Percentiles rank a stretch among this genome's conserved stretches.
These are phyloP conservation scores for Xylariaceae sp. DNA, from an alignment of 2,329 filamentous ascomycete genomes.

Conservation along the genomic window DNA sequence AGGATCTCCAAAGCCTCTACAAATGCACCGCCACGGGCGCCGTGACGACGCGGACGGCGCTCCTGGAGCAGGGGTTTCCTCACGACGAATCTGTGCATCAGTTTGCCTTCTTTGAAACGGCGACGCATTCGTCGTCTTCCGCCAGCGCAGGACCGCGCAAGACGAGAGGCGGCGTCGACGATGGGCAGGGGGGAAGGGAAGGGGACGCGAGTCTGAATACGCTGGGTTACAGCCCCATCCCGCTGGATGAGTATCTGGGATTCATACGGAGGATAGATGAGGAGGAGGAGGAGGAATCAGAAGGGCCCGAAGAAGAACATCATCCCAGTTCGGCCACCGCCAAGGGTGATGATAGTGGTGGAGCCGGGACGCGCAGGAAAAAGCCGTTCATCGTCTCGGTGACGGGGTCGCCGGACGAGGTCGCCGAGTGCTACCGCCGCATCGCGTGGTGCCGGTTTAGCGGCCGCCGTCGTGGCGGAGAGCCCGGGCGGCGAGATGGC, in stretches of 20 bases:
- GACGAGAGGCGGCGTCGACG: too few species aligned
- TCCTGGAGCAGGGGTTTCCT: slow-evolving; percentile 65
- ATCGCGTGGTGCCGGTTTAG: slow-evolving; percentile 48
- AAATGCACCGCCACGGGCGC: slow-evolving; percentile 69
- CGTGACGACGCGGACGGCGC: slow-evolving; percentile 74
- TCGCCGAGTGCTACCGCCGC: slow-evolving; percentile 60
- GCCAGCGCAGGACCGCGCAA: slow-evolving; percentile 28
- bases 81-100: slow-evolving; percentile 67
- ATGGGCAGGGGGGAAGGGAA: slow-evolving; percentile 15
- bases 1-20: slow-evolving; percentile 68
- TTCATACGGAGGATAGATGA: slow-evolving; percentile 27
- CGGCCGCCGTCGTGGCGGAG: too few species aligned
- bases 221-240: slow-evolving; percentile 73
- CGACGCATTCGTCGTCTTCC: slow-evolving; percentile 30
- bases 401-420: slow-evolving; percentile 66
- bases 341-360: neutral
- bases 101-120: slow-evolving; percentile 67
- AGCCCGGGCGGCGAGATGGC: too few species aligned
- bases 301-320: slow-evolving; percentile 44
- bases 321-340: slow-evolving; percentile 44
- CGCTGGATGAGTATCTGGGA: slow-evolving; percentile 63
- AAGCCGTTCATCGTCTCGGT: slow-evolving; percentile 75
- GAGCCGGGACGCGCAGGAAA: slow-evolving; percentile 17
- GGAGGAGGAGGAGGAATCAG: slow-evolving; percentile 46
- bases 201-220: slow-evolving; percentile 66